Base-by-base conservation (phyloP, 495 filamentous ascomycete genomes). In the Talaromyces liani region DNA sequence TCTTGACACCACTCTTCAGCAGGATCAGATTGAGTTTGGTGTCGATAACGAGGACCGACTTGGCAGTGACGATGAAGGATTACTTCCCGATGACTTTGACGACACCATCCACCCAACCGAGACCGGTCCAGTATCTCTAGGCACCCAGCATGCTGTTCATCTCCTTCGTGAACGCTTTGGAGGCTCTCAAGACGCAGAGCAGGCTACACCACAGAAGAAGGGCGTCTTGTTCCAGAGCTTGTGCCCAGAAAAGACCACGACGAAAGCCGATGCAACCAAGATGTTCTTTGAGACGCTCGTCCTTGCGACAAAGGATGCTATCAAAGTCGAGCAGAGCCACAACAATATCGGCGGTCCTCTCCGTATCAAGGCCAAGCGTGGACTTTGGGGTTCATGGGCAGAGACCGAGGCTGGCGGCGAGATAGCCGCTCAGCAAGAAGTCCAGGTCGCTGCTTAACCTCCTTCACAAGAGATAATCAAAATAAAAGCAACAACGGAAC, bases 211-310 rank as follows among this genome's bases (percentile, higher is more conserved):
- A 70, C 89, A 88, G 78, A 92, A 92, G 71, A 81, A 83, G 6
- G 82, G 82, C 45, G 90, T 96, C 6, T 78, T 92, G 18, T 98
- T 98, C 84, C 92, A 97, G 71, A 91, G 97, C 41, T 82, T 98
- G 54, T 82, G 97, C 1, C 94, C 94, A 1, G 90, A 93, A 75
- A 72, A 78, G 58, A 85, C 80, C 60, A 91, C 94, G 2, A 88
- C 82, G 58, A 88, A 89, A 69, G 87, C 87, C 12, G 94, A 98
- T 67, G 95, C 95, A 3, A 97, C 94, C 45, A 96, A 96, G 80
- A 96, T 98, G 93, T 98, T 98, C 78, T 98, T 98, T 64, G 95
- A 98, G 76, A 86, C 93, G 39, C 79, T 98, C 47, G 94, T 98
- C 5, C 79, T 98, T 58, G 95, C 95, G 10, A 98, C 94, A 12